Percentiles rank a stretch among this genome's conserved stretches.
Conservation (phyloP, 352 stramenopile genomes). For the Phytophthora cactorum region DNA sequence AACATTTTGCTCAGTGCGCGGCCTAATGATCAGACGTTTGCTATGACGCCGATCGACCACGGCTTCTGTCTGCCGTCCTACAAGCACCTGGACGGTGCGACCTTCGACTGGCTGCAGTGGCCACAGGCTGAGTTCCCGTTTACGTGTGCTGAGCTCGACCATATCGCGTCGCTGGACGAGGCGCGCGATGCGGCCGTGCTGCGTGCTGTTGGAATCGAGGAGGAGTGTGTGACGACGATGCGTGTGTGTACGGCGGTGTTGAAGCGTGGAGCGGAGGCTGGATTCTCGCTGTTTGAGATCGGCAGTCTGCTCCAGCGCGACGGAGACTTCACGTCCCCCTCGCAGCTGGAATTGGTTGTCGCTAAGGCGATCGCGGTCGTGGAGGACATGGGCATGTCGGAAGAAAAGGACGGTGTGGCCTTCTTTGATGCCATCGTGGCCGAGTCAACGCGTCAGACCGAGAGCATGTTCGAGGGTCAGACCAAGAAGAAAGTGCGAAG, state of each 20-base stretch:
- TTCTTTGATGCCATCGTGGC: conserved; percentile 70
- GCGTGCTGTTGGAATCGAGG: conserved; percentile 74
- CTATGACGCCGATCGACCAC: conserved; percentile 90
- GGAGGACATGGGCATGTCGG: conserved; percentile 38
- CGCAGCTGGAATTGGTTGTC: conserved; percentile 78
- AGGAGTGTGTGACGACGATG: conserved; percentile 86
- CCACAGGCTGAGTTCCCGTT: conserved; percentile 90
- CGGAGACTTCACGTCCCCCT: conserved; percentile 79
- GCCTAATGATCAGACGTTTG: conserved; percentile 67
- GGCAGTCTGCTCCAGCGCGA: conserved; percentile 80
- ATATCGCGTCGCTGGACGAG: conserved; percentile 75
- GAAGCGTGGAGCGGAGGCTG: conserved; percentile 72
- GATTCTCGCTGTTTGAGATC: conserved; percentile 90
- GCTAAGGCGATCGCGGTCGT: conserved; percentile 46
- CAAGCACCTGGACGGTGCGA: conserved; percentile 81
- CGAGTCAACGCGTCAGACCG: conserved; percentile 43
- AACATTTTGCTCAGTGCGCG: conserved; percentile 82
- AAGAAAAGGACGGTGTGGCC: conserved; percentile 35
- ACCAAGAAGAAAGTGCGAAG: conserved; percentile 90
- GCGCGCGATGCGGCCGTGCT: conserved; percentile 64
- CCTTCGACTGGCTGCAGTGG: conserved; percentile 90
- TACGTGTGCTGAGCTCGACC: conserved; percentile 73
- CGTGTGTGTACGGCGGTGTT: conserved; percentile 80
- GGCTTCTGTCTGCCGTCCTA: conserved; percentile 88
- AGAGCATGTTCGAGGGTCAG: conserved; percentile 61